phyloP scores from a whole-genome alignment of 768 basidiomycete species.

The Mrakia frigida region DNA sequence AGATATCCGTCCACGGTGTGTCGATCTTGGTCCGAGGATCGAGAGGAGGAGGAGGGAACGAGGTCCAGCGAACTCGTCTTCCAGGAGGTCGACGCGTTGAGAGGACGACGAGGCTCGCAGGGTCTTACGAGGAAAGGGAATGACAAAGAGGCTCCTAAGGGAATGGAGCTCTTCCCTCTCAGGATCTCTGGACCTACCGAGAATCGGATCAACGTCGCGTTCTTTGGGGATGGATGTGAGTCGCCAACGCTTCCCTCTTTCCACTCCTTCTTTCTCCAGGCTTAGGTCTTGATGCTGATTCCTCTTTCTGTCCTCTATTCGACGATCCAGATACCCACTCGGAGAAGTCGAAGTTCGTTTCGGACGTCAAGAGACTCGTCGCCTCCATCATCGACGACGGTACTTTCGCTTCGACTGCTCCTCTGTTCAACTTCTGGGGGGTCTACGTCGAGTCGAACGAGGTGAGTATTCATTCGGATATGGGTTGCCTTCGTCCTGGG shows the following conservation, averaged over 20 bases:
- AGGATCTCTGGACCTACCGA: conserved; percentile 36
- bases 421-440: conserved; percentile 41
- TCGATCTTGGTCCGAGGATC: not conserved
- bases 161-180: conserved; percentile 36
- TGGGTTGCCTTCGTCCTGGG: too few relatives aligned
- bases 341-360: conserved; percentile 38
- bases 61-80: not conserved
- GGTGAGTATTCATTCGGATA: too few relatives aligned
- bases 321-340: conserved; percentile 36
- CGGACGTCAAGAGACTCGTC: conserved; percentile 38
- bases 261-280: not conserved
- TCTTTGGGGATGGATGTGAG: conserved; percentile 44
- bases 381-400: conserved; percentile 40
- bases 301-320: not conserved
- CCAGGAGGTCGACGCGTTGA: not conserved
- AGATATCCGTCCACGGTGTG: not conserved
- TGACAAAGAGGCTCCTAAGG: conserved; percentile 1
- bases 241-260: not conserved
- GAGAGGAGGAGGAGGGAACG: not conserved
- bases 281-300: too few relatives aligned
- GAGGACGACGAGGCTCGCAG: not conserved
- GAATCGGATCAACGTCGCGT: conserved; percentile 40
- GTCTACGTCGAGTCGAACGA: conserved; percentile 40
- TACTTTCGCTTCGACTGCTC: conserved; percentile 38
- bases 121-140: not conserved